Evolutionary conservation across 257 asterid genomes (phyloP), one percentile per base, ranked within the genome.

Genomic region (Scutellaria barbata): DNA sequence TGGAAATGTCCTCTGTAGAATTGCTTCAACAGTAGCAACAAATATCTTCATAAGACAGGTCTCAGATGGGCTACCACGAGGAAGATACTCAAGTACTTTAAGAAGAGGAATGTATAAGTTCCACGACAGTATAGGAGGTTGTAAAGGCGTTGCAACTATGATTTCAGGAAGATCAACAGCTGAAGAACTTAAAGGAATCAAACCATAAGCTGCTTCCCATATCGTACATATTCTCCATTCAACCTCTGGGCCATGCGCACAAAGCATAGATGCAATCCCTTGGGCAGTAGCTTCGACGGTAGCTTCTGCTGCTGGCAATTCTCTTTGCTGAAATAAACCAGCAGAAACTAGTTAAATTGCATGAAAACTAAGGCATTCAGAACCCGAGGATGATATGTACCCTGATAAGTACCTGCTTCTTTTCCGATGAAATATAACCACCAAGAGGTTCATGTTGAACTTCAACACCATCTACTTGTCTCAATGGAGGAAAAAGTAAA

Each of bases 141-240:
- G 98, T 80, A 94, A 74, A 33, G 99, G 99, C 10, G 98, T 89
- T 45, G 98, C 96, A 10, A 95, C 98, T 63, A 95, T 71, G 71
- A 91, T 92, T 80, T 95, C 99, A 54, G 99, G 99, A 80, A 95
- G 98, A 81, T 95, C 99, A 48, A 95, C 96, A 20, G 86, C 96
- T 42, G 96, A 94, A 72, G 99, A 94, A 80, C 95, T 88, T 81
- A 94, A 78, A 33, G 99, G 99, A 83, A 95, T 89, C 79, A 95
- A 81, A 56, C 99, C 99, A 77, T 95, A 95, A 63, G 99, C 99
- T 73, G 97, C 99, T 92, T 95, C 99, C 99, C 99, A 95, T 65
- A 95, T 89, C 55, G 99, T 95, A 77, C 99, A 95, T 82, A 95
- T 92, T 79, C 99, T 86, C 98, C 99, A 95, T 79, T 95, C 98